Conservation (phyloP, 2,329 filamentous ascomycete species). For the Cytospora schulzeri region DNA sequence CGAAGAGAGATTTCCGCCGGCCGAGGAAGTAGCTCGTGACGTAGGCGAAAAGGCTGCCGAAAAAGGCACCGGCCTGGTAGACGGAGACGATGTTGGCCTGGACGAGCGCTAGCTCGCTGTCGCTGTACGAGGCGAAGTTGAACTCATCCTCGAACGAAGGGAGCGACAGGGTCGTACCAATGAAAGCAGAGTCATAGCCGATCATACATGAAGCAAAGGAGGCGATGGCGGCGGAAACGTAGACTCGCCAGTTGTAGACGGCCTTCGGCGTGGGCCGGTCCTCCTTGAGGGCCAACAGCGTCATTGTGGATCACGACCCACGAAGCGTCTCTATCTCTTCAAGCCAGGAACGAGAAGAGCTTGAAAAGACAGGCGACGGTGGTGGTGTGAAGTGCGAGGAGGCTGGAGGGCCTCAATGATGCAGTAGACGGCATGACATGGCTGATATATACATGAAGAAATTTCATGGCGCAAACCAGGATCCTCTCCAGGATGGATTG, state of each 20-base stretch:
- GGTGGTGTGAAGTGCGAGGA: background rate
- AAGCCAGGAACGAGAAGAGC: background rate
- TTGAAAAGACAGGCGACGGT: conserved; percentile 3
- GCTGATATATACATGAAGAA: conserved; percentile 28
- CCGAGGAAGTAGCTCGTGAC: conserved; percentile 67
- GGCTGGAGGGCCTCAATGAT: background rate
- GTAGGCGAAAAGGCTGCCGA: conserved; percentile 73
- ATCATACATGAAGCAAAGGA: conserved; percentile 61
- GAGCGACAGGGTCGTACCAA: conserved; percentile 74
- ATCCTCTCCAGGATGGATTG: background rate
- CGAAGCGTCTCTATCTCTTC: conserved; percentile 4
- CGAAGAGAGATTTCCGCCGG: conserved; percentile 63
- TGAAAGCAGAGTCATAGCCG: conserved; percentile 73
- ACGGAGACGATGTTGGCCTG: conserved; percentile 78
- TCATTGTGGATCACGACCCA: conserved; percentile 32
- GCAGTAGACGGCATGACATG: background rate
- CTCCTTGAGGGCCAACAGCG: conserved; percentile 53
- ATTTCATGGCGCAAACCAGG: conserved; percentile 1
- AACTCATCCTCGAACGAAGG: conserved; percentile 72
- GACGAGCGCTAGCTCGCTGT: conserved; percentile 56
- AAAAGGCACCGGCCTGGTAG: conserved; percentile 84
- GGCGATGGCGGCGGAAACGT: conserved; percentile 54
- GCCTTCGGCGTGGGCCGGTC: conserved; percentile 58
- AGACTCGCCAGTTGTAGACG: conserved; percentile 65
- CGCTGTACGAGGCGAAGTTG: conserved; percentile 54